Base-by-base conservation (phyloP, 1,284 basidiomycete species). In the Cystobasidium slooffiae region DNA sequence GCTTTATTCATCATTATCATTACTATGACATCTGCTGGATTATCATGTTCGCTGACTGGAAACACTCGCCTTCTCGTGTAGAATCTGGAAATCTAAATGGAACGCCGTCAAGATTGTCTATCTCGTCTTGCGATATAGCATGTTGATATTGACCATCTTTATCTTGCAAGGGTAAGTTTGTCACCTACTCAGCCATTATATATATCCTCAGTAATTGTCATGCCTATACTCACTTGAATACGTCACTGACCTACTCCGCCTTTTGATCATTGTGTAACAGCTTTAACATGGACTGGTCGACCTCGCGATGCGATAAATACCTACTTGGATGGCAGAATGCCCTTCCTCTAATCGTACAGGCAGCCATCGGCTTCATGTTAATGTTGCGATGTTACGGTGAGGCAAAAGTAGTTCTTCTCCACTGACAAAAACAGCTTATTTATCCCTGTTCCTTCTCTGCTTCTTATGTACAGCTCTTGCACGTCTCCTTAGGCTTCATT, bases 61-160 rank as follows among this genome's bases (percentile, higher is more conserved):
- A 20, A 39, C 39, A 12, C 51, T 24, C 18, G 3, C 18, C 20
- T 47, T 16, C n/a, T 20, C n/a, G 41, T 18, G 12, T 43, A 68
- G 53, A 41, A 68, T 68, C 24, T 68, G 67, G 67, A 52, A 55
- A 18, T 52, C 67, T 12, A 47, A 68, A 46, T 59, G 67, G 53
- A 55, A 52, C 22, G 52, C 56, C 18, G 67, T 58, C 52, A 68
- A 68, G 47, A 31, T 68, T 37, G 41, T 44, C n/a, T 68, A 68
- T 44, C 65, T 58, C 12, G 41, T 59, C 16, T 58, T 46, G 22
- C 24, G 67, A 20, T 68, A 68, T 55, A 41, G 37, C 8, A 68
- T 59, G 67, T 55, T 68, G 18, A 44, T 44, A 6, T 49, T 68
- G 41, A 68, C 67, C 41, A 41, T 68, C 18, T 52, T 59, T n/a